These are phyloP conservation scores for Erysimum pusillum DNA, from an alignment of 441 rosid genomes.

Conservation along the genomic window DNA sequence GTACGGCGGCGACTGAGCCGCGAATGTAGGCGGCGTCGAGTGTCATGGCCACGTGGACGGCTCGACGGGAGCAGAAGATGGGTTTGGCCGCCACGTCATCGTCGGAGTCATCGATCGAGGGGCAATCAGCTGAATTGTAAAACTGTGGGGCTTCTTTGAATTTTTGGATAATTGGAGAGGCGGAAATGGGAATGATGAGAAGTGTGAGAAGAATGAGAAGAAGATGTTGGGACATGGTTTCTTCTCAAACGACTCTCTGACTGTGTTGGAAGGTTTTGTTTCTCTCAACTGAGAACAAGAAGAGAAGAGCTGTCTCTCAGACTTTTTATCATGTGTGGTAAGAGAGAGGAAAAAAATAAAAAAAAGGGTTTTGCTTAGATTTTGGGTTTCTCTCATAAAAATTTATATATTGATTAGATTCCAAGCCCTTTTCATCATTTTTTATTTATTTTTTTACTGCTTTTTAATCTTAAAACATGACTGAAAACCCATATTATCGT, in stretches of 20 bases:
- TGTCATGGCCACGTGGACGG: conserved; percentile 92
- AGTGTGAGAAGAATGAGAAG: conserved; percentile 34
- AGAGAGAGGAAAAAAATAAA: background rate
- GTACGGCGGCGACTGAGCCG: conserved; percentile 92
- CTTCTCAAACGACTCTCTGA: conserved; percentile 9
- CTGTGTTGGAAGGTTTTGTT: conserved; percentile 21
- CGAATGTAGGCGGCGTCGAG: conserved; percentile 85
- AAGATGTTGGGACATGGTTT: conserved; percentile 46
- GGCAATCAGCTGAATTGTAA: conserved; percentile 85
- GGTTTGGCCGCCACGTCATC: conserved; percentile 34
- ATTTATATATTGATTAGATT: conserved; percentile 42
- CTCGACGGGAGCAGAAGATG: conserved; percentile 62
- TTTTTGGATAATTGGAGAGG: conserved; percentile 48
- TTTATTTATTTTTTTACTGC: background rate
- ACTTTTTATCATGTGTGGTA: conserved; percentile 43
- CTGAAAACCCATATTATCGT: conserved; percentile 7
- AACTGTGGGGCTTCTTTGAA: conserved; percentile 95
- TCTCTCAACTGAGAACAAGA: conserved; percentile 24
- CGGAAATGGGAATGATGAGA: conserved; percentile 37
- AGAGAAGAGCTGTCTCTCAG: conserved; percentile 36
- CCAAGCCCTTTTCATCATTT: conserved; percentile 43
- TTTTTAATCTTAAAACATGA: background rate
- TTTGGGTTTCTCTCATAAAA: conserved; percentile 40
- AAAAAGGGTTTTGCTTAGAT: conserved; percentile 42
- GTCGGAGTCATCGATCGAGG: conserved; percentile 41